These are phyloP conservation scores for Linum tenue DNA, from an alignment of 345 rosid species.

Conservation along the genomic window DNA sequence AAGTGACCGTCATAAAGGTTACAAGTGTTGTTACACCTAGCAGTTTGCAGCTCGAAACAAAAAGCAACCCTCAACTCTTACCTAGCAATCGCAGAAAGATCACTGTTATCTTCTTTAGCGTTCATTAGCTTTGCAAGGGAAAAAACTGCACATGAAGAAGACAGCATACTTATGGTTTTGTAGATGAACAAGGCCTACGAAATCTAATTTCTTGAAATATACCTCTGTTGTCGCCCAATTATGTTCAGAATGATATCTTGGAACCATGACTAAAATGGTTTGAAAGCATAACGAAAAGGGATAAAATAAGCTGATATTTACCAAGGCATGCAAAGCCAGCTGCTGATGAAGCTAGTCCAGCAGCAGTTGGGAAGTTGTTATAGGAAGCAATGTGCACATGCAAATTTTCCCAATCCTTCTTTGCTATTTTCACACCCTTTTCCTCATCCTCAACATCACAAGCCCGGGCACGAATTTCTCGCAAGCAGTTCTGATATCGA, in stretches of 20 bases:
- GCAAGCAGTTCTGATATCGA: constrained; percentile 76
- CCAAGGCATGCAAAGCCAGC: constrained; percentile 99
- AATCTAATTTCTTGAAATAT: too few species aligned
- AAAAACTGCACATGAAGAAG: constrained; percentile 42
- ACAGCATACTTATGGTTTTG: constrained; percentile 4
- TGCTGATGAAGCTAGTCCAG: constrained; percentile 98
- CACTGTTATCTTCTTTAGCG: constrained; percentile 68
- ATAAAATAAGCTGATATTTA: constrained; percentile 13
- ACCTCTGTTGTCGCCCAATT: neutral
- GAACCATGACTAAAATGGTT: neutral
- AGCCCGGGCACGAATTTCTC: constrained; percentile 77
- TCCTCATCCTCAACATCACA: constrained; percentile 72
- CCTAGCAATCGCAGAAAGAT: constrained; percentile 98
- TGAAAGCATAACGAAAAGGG: neutral
- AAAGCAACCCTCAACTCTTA: constrained; percentile 15
- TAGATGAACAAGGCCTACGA: neutral
- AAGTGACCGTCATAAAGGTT: neutral
- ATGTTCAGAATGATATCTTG: neutral
- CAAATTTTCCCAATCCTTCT: constrained; percentile 82
- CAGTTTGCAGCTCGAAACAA: neutral
- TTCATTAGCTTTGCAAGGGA: constrained; percentile 96
- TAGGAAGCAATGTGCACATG: constrained; percentile 80
- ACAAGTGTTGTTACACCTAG: neutral
- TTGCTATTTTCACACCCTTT: constrained; percentile 61
- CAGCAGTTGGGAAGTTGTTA: constrained; percentile 95